Conservation (phyloP, 78 protist genomes). For the Protostelium mycophagum region DNA sequence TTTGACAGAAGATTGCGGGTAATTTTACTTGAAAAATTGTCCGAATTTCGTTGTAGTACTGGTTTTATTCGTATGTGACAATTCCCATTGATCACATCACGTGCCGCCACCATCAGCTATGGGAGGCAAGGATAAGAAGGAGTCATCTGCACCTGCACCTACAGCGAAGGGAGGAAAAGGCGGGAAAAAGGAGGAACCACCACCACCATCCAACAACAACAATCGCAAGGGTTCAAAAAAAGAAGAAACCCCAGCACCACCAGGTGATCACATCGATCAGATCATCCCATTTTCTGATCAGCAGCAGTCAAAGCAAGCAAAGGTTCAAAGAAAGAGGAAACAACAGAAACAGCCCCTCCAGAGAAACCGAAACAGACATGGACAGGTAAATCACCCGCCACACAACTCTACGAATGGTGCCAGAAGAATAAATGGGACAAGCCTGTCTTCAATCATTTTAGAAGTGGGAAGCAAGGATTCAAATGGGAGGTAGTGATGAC, state of each 20-base stretch:
- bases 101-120: neutral
- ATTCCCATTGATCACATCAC: conserved; percentile 1
- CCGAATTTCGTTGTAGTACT: no score
- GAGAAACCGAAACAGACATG: neutral
- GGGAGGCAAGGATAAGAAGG: neutral
- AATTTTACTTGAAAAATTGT: neutral
- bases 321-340: neutral
- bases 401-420: neutral
- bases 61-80: no score
- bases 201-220: neutral
- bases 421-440: neutral
- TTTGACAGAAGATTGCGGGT: neutral
- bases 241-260: neutral
- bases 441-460: neutral
- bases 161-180: neutral
- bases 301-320: neutral
- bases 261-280: neutral
- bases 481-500: neutral
- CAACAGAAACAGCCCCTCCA: neutral
- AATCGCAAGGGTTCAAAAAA: no score
- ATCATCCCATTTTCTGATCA: no score
- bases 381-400: neutral
- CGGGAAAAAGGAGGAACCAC: neutral
- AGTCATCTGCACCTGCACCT: no score
- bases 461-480: neutral